Percentiles rank a stretch among this genome's conserved stretches.
phyloP scores from a whole-genome alignment of 208 protist species.

The Leishmania tropica region DNA sequence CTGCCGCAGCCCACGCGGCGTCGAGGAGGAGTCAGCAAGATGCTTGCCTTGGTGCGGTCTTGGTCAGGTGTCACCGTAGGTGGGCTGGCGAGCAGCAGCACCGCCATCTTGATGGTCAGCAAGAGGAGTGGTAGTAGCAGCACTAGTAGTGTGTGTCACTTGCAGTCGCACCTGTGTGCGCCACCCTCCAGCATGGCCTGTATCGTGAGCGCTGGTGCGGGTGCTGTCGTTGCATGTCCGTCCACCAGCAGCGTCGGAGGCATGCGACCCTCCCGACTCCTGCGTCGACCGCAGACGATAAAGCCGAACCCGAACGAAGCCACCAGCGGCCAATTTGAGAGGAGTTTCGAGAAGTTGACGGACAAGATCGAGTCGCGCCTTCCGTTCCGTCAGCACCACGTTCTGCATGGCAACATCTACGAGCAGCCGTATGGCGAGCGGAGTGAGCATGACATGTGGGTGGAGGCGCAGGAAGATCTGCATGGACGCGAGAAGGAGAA shows the following conservation, averaged over 20 bases:
- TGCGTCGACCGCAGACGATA: slow-evolving; percentile 61
- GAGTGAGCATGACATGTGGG: slow-evolving; percentile 46
- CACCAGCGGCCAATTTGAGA: slow-evolving; percentile 68
- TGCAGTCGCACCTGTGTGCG: not conserved
- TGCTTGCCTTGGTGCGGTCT: not conserved
- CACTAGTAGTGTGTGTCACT: not conserved
- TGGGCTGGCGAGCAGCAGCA: not conserved
- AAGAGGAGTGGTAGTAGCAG: not conserved
- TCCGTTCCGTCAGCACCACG: slow-evolving; percentile 61
- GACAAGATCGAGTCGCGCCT: slow-evolving; percentile 59
- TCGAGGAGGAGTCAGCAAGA: not conserved
- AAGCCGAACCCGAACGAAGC: slow-evolving; percentile 83
- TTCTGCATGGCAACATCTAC: slow-evolving; percentile 59
- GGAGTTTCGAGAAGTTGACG: slow-evolving; percentile 85
- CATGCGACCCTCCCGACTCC: slow-evolving; percentile 32
- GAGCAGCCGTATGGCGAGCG: slow-evolving; percentile 71
- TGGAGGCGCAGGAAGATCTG: slow-evolving; percentile 69
- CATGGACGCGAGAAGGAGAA: slow-evolving; percentile 56
- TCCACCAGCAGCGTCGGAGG: not conserved
- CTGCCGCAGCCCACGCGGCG: not conserved
- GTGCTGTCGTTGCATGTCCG: not conserved
- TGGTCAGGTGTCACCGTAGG: not conserved
- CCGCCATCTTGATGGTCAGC: not conserved
- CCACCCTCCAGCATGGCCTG: not conserved
- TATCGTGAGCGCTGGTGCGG: not conserved